Evolutionary conservation across 345 rosid genomes (phyloP), one percentile per base, ranked within the genome.

Genomic region (Rhizophora mangle): DNA sequence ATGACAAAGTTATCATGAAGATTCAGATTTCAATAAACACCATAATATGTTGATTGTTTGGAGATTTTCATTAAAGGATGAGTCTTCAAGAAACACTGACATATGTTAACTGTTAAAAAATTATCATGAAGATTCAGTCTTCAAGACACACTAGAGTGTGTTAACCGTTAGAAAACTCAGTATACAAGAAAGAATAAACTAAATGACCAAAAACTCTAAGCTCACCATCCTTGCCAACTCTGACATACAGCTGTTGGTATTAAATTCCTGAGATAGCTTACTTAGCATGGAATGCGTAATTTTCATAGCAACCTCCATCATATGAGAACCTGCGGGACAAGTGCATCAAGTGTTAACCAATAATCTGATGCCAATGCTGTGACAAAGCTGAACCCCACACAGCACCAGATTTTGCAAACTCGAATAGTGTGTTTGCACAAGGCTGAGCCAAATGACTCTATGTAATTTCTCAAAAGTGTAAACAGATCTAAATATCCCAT

Each of bases 261-360:
- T 74, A 57, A 76, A 64, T 61, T 81, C 87, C 29, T 70, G 74
- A 49, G 86, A 65, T 27, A 84, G 67, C 81, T 89, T 85, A 71
- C 76, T 75, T 53, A 87, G 79, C 72, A 87, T 55, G 80, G 83
- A 65, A 43, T 80, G 95, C 60, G 88, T 66, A 78, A 88, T 76
- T 80, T 87, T 89, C 68, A 87, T 82, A 47, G 88, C 89, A 67
- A 88, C 86, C 75, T 87, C 93, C 90, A 88, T 79, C 65, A 72
- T 74, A 80, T 76, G 90, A 73, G 97, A 88, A 68, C 91, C 96
- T 94, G 78, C 66, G 75, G 68, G 67, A 79, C 16, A 72, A 21
- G 72, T 57, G 64, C 18, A 30, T 26, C 6, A 58, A 29, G 49
- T 60, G 51, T 43, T 43, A 43, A 43, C 49, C 19, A 4, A 43